phyloP scores from a whole-genome alignment of 1,284 basidiomycete genomes.

The Heliocybe sulcata region DNA sequence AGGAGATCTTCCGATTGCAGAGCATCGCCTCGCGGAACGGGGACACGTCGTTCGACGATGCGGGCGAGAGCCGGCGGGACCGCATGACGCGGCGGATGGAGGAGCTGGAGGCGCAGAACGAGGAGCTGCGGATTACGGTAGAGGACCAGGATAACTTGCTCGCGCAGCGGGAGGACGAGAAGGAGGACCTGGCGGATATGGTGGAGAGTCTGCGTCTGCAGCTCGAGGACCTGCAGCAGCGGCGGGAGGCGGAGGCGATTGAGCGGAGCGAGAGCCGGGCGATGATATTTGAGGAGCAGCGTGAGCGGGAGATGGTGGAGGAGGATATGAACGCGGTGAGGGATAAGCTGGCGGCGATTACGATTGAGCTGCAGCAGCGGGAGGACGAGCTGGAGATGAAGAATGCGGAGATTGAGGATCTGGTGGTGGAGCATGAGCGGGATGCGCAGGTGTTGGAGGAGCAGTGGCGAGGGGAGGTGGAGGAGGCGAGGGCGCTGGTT shows the following conservation, averaged over 20 bases:
- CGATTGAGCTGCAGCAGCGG: slow-evolving; percentile 76
- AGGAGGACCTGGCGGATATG: slow-evolving; percentile 61
- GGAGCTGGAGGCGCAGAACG: slow-evolving; percentile 60
- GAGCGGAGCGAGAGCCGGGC: slow-evolving; percentile 68
- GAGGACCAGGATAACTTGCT: slow-evolving; percentile 57
- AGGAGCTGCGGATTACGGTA: slow-evolving; percentile 48
- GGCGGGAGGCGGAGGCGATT: slow-evolving; percentile 50
- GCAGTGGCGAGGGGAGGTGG: slow-evolving; percentile 74
- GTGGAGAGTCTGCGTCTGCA: slow-evolving; percentile 55
- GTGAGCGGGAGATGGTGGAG: slow-evolving; percentile 66
- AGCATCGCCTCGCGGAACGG: slow-evolving; percentile 53
- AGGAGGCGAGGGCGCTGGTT: slow-evolving; percentile 60
- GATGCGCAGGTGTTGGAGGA: slow-evolving; percentile 66
- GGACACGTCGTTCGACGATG: slow-evolving; percentile 30
- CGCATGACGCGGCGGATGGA: slow-evolving; percentile 39
- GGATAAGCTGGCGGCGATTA: slow-evolving; percentile 69
- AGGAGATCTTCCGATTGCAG: slow-evolving; percentile 62
- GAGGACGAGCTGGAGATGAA: slow-evolving; percentile 78
- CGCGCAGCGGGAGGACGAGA: slow-evolving; percentile 57
- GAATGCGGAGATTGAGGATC: slow-evolving; percentile 62
- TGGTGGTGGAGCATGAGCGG: slow-evolving; percentile 58
- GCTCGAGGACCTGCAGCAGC: slow-evolving; percentile 61
- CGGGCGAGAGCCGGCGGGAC: slow-evolving; percentile 28
- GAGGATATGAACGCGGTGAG: slow-evolving; percentile 66
- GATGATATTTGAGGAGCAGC: slow-evolving; percentile 58